phyloP scores from a whole-genome alignment of 2,329 filamentous ascomycete species.

The Hymenoscyphus occultus region DNA sequence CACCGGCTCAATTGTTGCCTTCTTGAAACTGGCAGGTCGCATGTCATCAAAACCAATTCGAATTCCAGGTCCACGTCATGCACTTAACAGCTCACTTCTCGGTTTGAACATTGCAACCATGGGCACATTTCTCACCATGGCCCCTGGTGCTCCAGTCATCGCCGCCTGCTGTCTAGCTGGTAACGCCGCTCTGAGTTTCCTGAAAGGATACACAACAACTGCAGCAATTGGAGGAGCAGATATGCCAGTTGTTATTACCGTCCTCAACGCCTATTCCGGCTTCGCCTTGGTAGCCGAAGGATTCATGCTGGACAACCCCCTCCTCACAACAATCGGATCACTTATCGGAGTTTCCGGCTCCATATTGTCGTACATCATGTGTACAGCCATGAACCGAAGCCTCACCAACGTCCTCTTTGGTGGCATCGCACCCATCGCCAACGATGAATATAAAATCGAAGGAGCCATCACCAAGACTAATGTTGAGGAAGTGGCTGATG shows the following conservation, averaged over 20 bases:
- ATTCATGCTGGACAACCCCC: conserved; percentile 84
- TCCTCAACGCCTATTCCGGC: conserved; percentile 86
- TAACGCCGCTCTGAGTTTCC: conserved; percentile 74
- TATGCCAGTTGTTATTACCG: conserved; percentile 89
- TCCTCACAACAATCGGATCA: conserved; percentile 81
- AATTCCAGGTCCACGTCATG: conserved; percentile 68
- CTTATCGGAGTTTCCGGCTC: conserved; percentile 86
- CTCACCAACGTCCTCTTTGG: conserved; percentile 89
- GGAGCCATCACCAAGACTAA: conserved; percentile 75
- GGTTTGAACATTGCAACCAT: conserved; percentile 78
- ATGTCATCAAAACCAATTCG: conserved; percentile 76
- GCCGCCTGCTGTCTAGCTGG: conserved; percentile 75
- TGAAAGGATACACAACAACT: conserved; percentile 85
- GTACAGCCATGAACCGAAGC: conserved; percentile 87
- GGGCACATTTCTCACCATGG: conserved; percentile 79
- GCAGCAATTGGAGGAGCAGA: conserved; percentile 89
- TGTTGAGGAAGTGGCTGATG: conserved; percentile 77
- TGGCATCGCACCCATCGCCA: conserved; percentile 64
- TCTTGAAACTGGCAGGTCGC: conserved; percentile 77
- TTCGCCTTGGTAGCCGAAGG: conserved; percentile 89
- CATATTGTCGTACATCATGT: conserved; percentile 84
- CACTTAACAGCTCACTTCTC: conserved; percentile 71
- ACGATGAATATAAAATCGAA: conserved; percentile 70
- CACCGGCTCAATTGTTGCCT: conserved; percentile 85
- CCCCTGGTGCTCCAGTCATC: conserved; percentile 73